phyloP scores from a whole-genome alignment of 345 rosid genomes.

The Erysimum cheiranthoides region DNA sequence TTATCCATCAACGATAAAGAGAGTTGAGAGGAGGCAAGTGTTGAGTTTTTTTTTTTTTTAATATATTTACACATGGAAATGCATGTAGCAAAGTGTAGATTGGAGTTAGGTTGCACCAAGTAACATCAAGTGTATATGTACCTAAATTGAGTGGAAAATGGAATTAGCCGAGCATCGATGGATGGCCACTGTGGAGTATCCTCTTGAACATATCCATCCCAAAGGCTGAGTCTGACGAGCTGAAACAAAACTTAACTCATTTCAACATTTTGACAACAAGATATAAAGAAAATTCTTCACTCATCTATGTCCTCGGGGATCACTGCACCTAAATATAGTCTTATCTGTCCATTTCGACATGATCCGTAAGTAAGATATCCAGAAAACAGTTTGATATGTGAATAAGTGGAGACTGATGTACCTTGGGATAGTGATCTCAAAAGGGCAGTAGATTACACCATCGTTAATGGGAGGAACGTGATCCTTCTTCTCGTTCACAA shows the following conservation, averaged over 20 bases:
- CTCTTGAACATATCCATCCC: constrained; percentile 95
- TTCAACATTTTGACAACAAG: constrained; percentile 16
- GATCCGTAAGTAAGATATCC: neutral
- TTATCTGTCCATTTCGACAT: neutral
- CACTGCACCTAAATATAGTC: neutral
- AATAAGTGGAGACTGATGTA: constrained; percentile 41
- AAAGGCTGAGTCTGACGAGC: constrained; percentile 94
- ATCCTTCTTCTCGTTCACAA: constrained; percentile 94
- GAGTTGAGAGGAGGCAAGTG: neutral
- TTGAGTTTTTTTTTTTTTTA: neutral
- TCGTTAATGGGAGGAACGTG: constrained; percentile 91
- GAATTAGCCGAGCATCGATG: constrained; percentile 83
- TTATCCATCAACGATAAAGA: neutral
- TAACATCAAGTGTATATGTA: constrained; percentile 25
- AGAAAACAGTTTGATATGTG: constrained; percentile 26
- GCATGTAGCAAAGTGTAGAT: neutral
- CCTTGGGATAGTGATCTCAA: constrained; percentile 88
- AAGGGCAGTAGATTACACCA: constrained; percentile 75
- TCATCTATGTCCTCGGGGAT: neutral
- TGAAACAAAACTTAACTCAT: constrained; percentile 46
- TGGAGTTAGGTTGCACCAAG: constrained; percentile 23
- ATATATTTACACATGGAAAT: constrained; percentile 31
- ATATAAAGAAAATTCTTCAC: neutral
- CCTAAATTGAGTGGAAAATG: constrained; percentile 8
- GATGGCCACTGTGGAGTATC: constrained; percentile 95